These are phyloP conservation scores for Tylopilus sp. DNA, from an alignment of 1,284 basidiomycete genomes.

Conservation along the genomic window DNA sequence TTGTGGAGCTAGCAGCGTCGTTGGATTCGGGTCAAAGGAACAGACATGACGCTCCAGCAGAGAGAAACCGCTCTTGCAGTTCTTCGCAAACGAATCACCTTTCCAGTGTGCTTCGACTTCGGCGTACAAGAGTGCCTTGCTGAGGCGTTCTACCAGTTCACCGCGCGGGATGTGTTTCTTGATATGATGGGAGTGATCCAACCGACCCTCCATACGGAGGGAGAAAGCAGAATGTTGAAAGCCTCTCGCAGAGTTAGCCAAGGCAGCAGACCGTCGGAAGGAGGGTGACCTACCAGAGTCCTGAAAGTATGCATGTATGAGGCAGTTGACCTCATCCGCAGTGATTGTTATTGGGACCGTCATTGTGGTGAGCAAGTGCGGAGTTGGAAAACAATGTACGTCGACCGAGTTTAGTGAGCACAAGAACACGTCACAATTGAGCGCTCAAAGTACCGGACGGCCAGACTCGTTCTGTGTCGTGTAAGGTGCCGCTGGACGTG, in stretches of 20 bases:
- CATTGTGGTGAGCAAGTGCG: constrained; percentile 29
- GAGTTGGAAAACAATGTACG: constrained; percentile 32
- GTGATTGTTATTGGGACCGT: constrained; percentile 59
- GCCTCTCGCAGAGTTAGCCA: constrained; percentile 39
- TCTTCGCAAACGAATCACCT: constrained; percentile 53
- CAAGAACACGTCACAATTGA: too few relatives aligned
- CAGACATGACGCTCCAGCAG: constrained; percentile 71
- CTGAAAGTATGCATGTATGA: constrained; percentile 78
- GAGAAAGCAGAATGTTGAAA: constrained; percentile 78
- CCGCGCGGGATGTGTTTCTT: constrained; percentile 76
- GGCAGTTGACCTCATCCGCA: constrained; percentile 81
- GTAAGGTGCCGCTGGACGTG: too few relatives aligned
- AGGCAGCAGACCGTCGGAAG: background rate
- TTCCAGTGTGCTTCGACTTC: constrained; percentile 83
- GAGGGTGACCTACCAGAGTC: constrained; percentile 60
- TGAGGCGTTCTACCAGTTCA: constrained; percentile 75
- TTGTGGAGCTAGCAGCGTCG: constrained; percentile 26
- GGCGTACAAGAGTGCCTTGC: constrained; percentile 78
- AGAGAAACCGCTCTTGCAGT: constrained; percentile 67
- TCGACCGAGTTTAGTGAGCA: too few relatives aligned
- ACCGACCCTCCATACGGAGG: constrained; percentile 65
- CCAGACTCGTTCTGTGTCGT: too few relatives aligned
- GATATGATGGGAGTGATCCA: constrained; percentile 65
- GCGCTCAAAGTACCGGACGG: too few relatives aligned
- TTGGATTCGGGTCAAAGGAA: constrained; percentile 44